A percentile compares a stretch with the other conserved stretches of the same genome.
Evolutionary conservation across 352 stramenopile species (phyloP).

Genomic region (Globisporangium solare): DNA sequence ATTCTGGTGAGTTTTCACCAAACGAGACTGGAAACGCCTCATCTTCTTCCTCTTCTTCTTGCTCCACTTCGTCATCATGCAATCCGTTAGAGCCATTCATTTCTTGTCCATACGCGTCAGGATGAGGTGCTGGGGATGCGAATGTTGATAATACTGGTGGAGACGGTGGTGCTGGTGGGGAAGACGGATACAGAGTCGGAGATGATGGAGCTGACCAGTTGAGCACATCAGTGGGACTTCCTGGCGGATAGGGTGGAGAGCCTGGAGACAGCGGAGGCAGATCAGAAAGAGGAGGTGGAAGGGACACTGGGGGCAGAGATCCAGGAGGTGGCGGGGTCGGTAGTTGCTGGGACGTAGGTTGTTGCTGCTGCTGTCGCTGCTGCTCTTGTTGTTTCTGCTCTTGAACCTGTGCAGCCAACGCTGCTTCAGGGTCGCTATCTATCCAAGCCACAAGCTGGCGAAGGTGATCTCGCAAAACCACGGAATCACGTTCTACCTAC

Average conservation of each 20-base stretch:
- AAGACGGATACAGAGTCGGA: slow-evolving; percentile 21
- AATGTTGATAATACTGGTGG: slow-evolving; percentile 12
- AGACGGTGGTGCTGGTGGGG: slow-evolving; percentile 23
- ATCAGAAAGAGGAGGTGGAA: slow-evolving; percentile 19
- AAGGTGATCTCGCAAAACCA: slow-evolving; percentile 59
- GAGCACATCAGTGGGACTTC: slow-evolving; percentile 3
- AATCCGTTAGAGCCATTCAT: background rate
- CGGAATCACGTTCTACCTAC: slow-evolving; percentile 72
- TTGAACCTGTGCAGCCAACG: slow-evolving; percentile 37
- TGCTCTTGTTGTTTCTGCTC: slow-evolving; percentile 16
- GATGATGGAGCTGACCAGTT: slow-evolving; percentile 27
- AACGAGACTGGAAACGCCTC: slow-evolving; percentile 67
- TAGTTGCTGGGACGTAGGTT: background rate
- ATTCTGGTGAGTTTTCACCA: slow-evolving; percentile 22
- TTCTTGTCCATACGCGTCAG: slow-evolving; percentile 8
- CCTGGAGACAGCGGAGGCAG: slow-evolving; percentile 11
- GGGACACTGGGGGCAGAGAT: slow-evolving; percentile 14
- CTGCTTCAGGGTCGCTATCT: slow-evolving; percentile 45
- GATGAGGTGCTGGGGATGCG: slow-evolving; percentile 1
- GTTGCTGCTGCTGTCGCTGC: slow-evolving; percentile 9
- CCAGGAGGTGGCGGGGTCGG: slow-evolving; percentile 9
- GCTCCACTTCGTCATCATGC: slow-evolving; percentile 24
- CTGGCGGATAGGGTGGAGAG: slow-evolving; percentile 4
- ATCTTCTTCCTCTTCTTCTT: slow-evolving; percentile 53
- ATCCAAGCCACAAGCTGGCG: slow-evolving; percentile 72